Base-by-base conservation (phyloP, 257 asterid genomes). In the Prunella vulgaris region DNA sequence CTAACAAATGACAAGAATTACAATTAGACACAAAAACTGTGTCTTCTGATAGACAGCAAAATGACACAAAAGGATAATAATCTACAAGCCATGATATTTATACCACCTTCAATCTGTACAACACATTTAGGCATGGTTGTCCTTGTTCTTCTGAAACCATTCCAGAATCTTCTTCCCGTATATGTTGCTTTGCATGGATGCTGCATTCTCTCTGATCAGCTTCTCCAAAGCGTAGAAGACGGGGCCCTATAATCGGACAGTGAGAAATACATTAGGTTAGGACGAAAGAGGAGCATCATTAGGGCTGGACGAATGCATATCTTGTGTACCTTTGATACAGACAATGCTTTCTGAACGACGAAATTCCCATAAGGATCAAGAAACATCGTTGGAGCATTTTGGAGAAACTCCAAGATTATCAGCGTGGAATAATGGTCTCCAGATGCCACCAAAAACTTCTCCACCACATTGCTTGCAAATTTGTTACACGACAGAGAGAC, bases 401-500 rank as follows among this genome's bases (percentile, higher is more conserved):
- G 27, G 52, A 89, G 74, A 57, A 92, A 69, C 79, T 92, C 98
- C 74, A 42, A 5, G 53, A 86, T 70, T 12, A 87, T 70, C 59
- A 14, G 58, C 0, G 69, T 54, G 33, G 80, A 60, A 22, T 58
- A 38, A 40, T 67, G 62, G 59, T 85, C 85, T 35, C 80, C 81
- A 0, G 82, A 72, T 28, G 74, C 72, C 7, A 17, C 7, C 9
- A 92, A 63, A 40, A 83, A 65, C 60, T 86, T 92, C 32, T 92
- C 98, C 35, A 92, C 96, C 5, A 89, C 98, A 51, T 89, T 85
- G 71, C 98, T 89, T 0, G 90, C 92, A 57, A 83, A 85, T 69
- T 92, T 89, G 80, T 92, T 80, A 77, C 84, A 75, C 3, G 96
- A 86, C 59, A 92, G 84, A 37, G 68, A 18, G 44, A 64, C 68